Evolutionary conservation across 257 asterid species (phyloP), one percentile per base, ranked within the genome.

Genomic region (Petrea volubilis): DNA sequence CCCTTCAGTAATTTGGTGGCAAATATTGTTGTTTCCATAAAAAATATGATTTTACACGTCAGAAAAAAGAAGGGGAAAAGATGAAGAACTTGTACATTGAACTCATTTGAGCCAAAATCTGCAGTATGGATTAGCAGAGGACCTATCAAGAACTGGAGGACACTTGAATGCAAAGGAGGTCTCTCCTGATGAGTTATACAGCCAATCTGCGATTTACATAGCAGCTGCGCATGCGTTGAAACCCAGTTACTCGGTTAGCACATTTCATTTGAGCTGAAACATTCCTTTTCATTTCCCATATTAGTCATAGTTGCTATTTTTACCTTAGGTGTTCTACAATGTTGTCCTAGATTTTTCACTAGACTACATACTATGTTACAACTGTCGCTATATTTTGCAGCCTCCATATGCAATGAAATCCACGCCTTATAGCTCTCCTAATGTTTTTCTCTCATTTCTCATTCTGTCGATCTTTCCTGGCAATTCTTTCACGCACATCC

Each of bases 81-180:
- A 28, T 29, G 50, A 67, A 40, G 49, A 24, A 38, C 33, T 59
- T 33, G 27, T 47, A 57, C 50, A 15, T 47, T 46, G 69, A 44
- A 82, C 81, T 74, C 73, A 76, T 67, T 46, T 79, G 70, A 27
- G 46, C 55, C 68, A 49, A 65, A 59, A 55, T 68, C 64, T 82
- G 82, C 96, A 95, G 99, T 95, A 95, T 77, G 98, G 97, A 67
- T 82, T 95, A 83, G 99, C 98, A 67, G 99, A 95, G 77, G 99
- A 95, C 64, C 80, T 90, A 78, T 90, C 96, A 78, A 95, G 99
- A 85, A 85, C 96, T 49, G 99, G 99, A 59, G 97, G 88, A 38
- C 76, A 81, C 74, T 23, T 70, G 61, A 88, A 74, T 70, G 75
- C 86, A 40, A 92, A 90, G 79, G 97, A 90, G 53, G 82, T 87